Base-by-base conservation (phyloP, 805 yeast species). In the Dipodascopsis uninucleata region DNA sequence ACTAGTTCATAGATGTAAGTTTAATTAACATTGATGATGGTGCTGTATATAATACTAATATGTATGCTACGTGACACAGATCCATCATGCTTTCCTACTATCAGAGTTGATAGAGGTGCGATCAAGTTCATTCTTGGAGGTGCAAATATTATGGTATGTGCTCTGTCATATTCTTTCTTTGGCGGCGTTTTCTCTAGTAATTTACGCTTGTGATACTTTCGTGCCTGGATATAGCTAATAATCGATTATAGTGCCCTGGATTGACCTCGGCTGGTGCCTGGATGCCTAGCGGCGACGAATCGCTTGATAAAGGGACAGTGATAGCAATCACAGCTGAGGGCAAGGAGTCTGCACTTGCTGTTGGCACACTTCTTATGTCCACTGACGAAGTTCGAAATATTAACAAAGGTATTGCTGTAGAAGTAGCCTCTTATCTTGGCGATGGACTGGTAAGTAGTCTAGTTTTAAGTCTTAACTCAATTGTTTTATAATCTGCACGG, bases 81-180 rank as follows among this genome's bases (percentile, higher is more conserved):
- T 61, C 96, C 97, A 4, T 72, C 75, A 7, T 77, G 81, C 28
- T 89, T 89, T 68, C 96, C 96, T 18, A 69, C 76, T 28, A 94
- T 89, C 34, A 85, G 81, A 61, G 97, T 90, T 9, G 97, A 89
- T 60, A 76, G 96, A 62, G 97, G 97, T 46, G 97, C 97, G 40
- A 89, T 89, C 63, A 89, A 89, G 66, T 89, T 89, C 61, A 93
- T 89, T 21, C 69, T 89, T n/a, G 82, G 95, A 3, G 97, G 97
- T 45, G 96, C 97, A 23, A 89, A 89, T 61, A 85, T 89, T 60
- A 89, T 89, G 97, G 89, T 96, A 35, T 16, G 48, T 9, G 9
- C 12, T 14, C 12, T 26, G 14, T 14, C 14, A 12, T 26, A 26
- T 26, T 26, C 14, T 14, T 12, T n/a, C n/a, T n/a, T n/a, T n/a